Evolutionary conservation across 2,329 filamentous ascomycete genomes (phyloP), one percentile per base, ranked within the genome.

Genomic region (Alternaria tenuissima): DNA sequence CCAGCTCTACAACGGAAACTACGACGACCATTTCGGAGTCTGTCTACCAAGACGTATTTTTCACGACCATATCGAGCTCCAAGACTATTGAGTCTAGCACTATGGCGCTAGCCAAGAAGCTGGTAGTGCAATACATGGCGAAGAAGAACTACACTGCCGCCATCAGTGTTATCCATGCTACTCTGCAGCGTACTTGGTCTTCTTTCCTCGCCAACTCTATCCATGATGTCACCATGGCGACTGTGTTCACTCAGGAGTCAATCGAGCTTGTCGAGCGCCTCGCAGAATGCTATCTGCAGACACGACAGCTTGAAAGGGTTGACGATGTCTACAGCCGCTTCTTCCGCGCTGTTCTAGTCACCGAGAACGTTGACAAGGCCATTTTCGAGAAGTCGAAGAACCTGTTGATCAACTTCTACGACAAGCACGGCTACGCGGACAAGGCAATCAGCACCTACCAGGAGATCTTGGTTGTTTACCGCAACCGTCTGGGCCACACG

Each of bases 121-220:
- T 84, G 11, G 74, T 78, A 4, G 63, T 64, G 22, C 68, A 80
- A 36, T 83, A 84, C 69, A 79, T 81, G 24, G 77, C 79, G 4
- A 80, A 84, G 70, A 79, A 79, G 61, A 78, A 82, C 34, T 85
- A 80, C 75, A 76, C 77, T 4, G 81, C 84, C 55, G 82, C 83
- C 4, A 80, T 81, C 24, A 77, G 72, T 1, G 71, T 83, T n/a
- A 76, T 84, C 36, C 81, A 82, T 52, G 74, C 73, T 22, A 80
- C 83, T 9, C 69, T 86, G 30, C 76, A 78, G 39, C 74, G 76
- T 5, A 78, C 81, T 4, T 85, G 84, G 83, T 76, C 80, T 1
- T 79, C 79, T 0, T 76, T 86, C 55, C 80, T 85, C 47, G 76
- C 80, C 12, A 73, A 75, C 18, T 82, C 80, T 0, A 70, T 82